These are phyloP conservation scores for Wickerhamiella brachini DNA, from an alignment of 805 yeast genomes.

Conservation along the genomic window DNA sequence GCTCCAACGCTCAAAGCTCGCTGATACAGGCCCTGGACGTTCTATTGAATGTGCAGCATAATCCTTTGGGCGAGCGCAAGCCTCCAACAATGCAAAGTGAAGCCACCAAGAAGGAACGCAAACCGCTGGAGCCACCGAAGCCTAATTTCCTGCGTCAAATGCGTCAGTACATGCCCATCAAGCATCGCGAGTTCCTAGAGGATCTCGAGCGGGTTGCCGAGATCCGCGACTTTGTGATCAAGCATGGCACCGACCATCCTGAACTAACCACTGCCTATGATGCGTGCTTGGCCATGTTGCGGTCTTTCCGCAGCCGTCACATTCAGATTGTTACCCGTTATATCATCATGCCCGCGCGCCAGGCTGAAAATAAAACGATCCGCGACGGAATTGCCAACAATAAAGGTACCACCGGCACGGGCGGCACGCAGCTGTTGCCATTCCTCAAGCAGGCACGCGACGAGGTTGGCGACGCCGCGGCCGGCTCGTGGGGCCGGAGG, in stretches of 20 bases:
- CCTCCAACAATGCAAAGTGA: slow-evolving; percentile 13
- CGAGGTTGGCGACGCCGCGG: slow-evolving; percentile 89
- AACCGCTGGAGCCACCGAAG: slow-evolving; percentile 8
- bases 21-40: slow-evolving; percentile 78
- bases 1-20: slow-evolving; percentile 88
- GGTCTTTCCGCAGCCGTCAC: slow-evolving; percentile 81
- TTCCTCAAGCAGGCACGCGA: slow-evolving; percentile 91
- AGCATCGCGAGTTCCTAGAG: slow-evolving; percentile 60
- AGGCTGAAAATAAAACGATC: slow-evolving; percentile 29
- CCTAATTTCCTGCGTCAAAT: slow-evolving; percentile 62
- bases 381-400: slow-evolving; percentile 46
- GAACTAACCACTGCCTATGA: slow-evolving; percentile 65
- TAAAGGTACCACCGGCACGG: slow-evolving; percentile 66
- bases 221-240: slow-evolving; percentile 50
- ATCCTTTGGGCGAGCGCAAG: slow-evolving; percentile 52
- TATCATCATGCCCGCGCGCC: slow-evolving; percentile 62
- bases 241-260: slow-evolving; percentile 28
- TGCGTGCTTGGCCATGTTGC: slow-evolving; percentile 78
- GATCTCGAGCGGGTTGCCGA: slow-evolving; percentile 44
- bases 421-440: slow-evolving; percentile 85
- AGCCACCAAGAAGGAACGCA: slow-evolving; percentile 17
- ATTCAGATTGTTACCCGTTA: slow-evolving; percentile 86
- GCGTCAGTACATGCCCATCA: slow-evolving; percentile 83
- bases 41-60: slow-evolving; percentile 60
- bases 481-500: slow-evolving; percentile 82